Base-by-base conservation (phyloP, 257 asterid genomes). In the Primulina tabacum region DNA sequence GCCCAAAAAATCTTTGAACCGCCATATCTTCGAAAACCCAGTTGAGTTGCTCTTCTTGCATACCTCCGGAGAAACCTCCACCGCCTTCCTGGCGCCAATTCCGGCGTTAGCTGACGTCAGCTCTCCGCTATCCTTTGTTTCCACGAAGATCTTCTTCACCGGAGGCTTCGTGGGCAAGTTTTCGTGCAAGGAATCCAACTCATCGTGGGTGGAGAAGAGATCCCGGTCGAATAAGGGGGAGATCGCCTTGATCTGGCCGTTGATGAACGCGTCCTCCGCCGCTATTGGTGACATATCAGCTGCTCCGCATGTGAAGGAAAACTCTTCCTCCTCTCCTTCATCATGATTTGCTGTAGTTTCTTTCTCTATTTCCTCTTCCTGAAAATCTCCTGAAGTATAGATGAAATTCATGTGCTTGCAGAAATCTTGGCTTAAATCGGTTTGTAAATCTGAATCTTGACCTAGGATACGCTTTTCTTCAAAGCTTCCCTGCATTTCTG, bases 241-340 rank as follows among this genome's bases (percentile, higher is more conserved):
- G 47, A 85, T 68, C 58, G 99, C 87, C 82, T 76, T 85, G 77
- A 94, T 86, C 81, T 86, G 90, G n/a, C 99, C 97, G 78, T 89
- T 78, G 56, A 73, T 20, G 71, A 93, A 93, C 0, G 85, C 87
- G 47, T 94, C 97, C 66, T 89, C 97, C 60, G 99, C 97, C 68
- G 97, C 78, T 4, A 91, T 84, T 1, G 89, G 94, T 8, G 92
- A 82, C 28, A 73, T 11, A 20, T 68, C 77, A 4, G 76, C 83
- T 37, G 79, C 93, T 32, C 77, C 90, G 35, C 86, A 79, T 62
- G 78, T 76, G 35, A 89, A 91, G 2, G 97, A 79, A 16, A 94
- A 94, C 6, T 90, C 96, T 7, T 81, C 94, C 7, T 85, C 97
- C 0, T 78, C 88, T 0, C 79, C 84, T 0, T 79, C 83, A 0